phyloP scores from a whole-genome alignment of 768 basidiomycete genomes.

The Leccinum imitatum region DNA sequence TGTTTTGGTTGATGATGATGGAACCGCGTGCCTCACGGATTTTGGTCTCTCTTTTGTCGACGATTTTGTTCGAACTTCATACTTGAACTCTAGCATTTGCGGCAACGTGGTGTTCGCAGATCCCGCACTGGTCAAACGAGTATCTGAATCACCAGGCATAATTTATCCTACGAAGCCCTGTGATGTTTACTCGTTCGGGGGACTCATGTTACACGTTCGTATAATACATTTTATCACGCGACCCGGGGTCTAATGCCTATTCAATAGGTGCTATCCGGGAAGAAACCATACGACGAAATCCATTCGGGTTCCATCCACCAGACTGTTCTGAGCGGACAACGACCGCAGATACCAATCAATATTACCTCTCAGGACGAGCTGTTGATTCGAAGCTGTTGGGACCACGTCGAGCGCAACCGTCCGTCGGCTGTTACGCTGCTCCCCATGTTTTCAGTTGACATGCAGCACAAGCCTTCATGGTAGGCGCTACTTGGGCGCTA shows the following conservation, averaged over 20 bases:
- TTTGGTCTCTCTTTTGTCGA: slow-evolving; percentile 40
- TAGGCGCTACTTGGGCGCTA: too few species aligned
- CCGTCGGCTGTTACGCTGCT: slow-evolving; percentile 16
- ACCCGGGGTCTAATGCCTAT: slow-evolving; percentile 5
- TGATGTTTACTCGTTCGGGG: slow-evolving; percentile 34
- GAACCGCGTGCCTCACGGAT: slow-evolving; percentile 46
- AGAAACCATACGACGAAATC: slow-evolving; percentile 19
- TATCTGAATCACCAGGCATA: not conserved
- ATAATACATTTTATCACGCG: not conserved
- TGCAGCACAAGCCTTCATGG: not conserved
- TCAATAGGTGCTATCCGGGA: slow-evolving; percentile 21
- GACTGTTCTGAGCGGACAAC: slow-evolving; percentile 8
- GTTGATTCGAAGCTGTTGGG: slow-evolving; percentile 21
- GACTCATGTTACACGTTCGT: slow-evolving; percentile 9
- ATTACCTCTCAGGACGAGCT: slow-evolving; percentile 4
- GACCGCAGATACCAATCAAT: slow-evolving; percentile 12
- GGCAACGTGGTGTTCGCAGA: slow-evolving; percentile 51
- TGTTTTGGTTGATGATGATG: slow-evolving; percentile 41
- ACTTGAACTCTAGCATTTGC: slow-evolving; percentile 32
- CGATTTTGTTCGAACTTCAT: slow-evolving; percentile 30
- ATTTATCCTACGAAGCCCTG: slow-evolving; percentile 18
- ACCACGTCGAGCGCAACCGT: slow-evolving; percentile 14
- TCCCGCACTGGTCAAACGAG: slow-evolving; percentile 26
- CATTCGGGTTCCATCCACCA: rapidly evolving
- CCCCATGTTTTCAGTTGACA: not conserved